A percentile compares a stretch with the other conserved stretches of the same genome.
Evolutionary conservation across 208 protist species (phyloP).

Genomic region (Wallacemonas sp.): DNA sequence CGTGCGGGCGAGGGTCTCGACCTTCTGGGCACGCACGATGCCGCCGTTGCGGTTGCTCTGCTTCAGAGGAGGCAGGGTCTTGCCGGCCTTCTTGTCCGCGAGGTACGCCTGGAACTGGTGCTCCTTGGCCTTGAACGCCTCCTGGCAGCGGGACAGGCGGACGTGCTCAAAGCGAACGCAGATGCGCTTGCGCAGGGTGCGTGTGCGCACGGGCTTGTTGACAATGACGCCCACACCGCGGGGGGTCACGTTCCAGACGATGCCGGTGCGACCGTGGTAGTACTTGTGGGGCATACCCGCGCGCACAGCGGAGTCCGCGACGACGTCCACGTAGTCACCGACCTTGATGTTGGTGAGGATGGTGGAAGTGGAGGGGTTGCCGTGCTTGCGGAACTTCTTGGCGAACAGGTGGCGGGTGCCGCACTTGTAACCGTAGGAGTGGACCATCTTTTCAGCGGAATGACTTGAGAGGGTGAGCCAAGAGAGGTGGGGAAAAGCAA

Average conservation of each 20-base stretch:
- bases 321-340: slow-evolving; percentile 99
- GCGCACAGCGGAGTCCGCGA: slow-evolving; percentile 97
- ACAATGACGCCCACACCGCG: slow-evolving; percentile 99
- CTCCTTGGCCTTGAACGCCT: slow-evolving; percentile 90
- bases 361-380: slow-evolving; percentile 91
- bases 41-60: slow-evolving; percentile 75
- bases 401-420: slow-evolving; percentile 97
- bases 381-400: slow-evolving; percentile 96
- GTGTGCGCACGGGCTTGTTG: slow-evolving; percentile 98
- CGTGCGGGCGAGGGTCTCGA: slow-evolving; percentile 80
- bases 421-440: slow-evolving; percentile 96
- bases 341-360: slow-evolving; percentile 98
- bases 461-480: slow-evolving; percentile 14
- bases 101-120: slow-evolving; percentile 71
- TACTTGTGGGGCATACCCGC: slow-evolving; percentile 99
- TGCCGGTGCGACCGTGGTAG: slow-evolving; percentile 99
- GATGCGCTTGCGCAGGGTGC: slow-evolving; percentile 99
- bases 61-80: slow-evolving; percentile 69
- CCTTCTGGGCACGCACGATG: slow-evolving; percentile 69
- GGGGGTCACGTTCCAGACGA: slow-evolving; percentile 99
- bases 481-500: slow-evolving; percentile 8
- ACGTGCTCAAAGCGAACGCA: slow-evolving; percentile 99
- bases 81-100: slow-evolving; percentile 83
- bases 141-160: slow-evolving; percentile 90
- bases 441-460: slow-evolving; percentile 58